phyloP scores from a whole-genome alignment of 1,139 yeast species.

The Cylindricascospora bacillispora region DNA sequence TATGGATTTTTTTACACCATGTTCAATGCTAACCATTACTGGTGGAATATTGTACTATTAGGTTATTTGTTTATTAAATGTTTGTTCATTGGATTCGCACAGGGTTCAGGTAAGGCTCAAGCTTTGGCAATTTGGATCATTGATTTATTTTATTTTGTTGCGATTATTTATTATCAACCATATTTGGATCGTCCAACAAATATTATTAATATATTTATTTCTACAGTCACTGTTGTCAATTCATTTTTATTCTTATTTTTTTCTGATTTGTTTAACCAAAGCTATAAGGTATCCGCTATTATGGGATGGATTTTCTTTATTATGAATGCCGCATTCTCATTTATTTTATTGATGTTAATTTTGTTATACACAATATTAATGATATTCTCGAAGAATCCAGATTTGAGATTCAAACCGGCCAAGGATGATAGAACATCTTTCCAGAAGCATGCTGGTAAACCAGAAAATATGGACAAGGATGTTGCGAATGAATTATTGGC shows the following conservation, averaged over 20 bases:
- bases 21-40: constrained; percentile 61
- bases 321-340: constrained; percentile 64
- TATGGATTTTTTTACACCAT: constrained; percentile 76
- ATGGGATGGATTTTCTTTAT: constrained; percentile 77
- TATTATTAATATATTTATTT: constrained; percentile 48
- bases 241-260: constrained; percentile 65
- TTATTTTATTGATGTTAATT: constrained; percentile 48
- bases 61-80: constrained; percentile 45
- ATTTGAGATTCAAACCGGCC: constrained; percentile 72
- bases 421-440: constrained; percentile 75
- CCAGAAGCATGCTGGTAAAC: constrained; percentile 38
- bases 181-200: constrained; percentile 65
- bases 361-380: constrained; percentile 45
- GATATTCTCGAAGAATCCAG: constrained; percentile 61
- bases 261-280: constrained; percentile 59
- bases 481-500: constrained; percentile 36
- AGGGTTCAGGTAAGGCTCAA: constrained; percentile 57
- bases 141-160: constrained; percentile 50
- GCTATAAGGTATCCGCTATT: constrained; percentile 52
- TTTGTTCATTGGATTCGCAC: constrained; percentile 55
- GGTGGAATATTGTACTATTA: constrained; percentile 57
- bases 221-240: constrained; percentile 52
- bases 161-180: constrained; percentile 47
- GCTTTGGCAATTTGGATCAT: constrained; percentile 50
- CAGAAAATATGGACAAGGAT: constrained; percentile 3